Base-by-base conservation (phyloP, 2,329 filamentous ascomycete species). In the Trichoderma semiorbis region DNA sequence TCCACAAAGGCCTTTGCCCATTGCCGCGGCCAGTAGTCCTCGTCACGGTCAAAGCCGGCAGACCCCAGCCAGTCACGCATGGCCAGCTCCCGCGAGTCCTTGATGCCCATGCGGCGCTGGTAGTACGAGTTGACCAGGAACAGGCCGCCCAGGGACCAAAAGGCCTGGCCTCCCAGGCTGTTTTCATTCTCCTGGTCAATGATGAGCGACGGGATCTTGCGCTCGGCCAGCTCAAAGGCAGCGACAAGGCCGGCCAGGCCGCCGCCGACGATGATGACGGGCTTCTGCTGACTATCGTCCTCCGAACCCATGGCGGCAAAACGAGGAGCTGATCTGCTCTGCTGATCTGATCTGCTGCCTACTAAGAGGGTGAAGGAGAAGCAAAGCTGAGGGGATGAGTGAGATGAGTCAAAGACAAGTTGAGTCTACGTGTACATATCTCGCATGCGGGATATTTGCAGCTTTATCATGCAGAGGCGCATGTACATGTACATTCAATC, bases 1-100 rank as follows among this genome's bases (percentile, higher is more conserved):
- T 90, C 80, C 68, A 90, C 88, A 78, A 90, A 90, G 0, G 88
- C 88, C 77, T 88, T 84, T n/a, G 89, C 88, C 89, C 89, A 91
- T 64, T 83, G 80, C 10, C 85, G 83, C 53, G 88, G 88, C 88
- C 88, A 90, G 76, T 80, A 78, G 77, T 90, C 88, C 69, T 88
- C 85, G 18, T 85, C 83, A 57, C 88, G 87, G 76, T 90, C 88
- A 77, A 90, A 90, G 69, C 81, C 80, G 1, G 89, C 88, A 1
- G 85, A 86, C 63, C 84, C 84, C 62, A 89, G 74, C 88, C 88
- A 90, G 78, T 90, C 88, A 72, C 85, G 83, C 81, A 88, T 78
- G 4, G 89, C 88, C 21, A 90, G 83, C 75, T 84, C 85, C 71
- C 85, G 85, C 67, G 83, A 86, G 80, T 90, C 88, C 73, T 83